Base-by-base conservation (phyloP, 352 stramenopile genomes). In the Chrysophaeum taylorii region DNA sequence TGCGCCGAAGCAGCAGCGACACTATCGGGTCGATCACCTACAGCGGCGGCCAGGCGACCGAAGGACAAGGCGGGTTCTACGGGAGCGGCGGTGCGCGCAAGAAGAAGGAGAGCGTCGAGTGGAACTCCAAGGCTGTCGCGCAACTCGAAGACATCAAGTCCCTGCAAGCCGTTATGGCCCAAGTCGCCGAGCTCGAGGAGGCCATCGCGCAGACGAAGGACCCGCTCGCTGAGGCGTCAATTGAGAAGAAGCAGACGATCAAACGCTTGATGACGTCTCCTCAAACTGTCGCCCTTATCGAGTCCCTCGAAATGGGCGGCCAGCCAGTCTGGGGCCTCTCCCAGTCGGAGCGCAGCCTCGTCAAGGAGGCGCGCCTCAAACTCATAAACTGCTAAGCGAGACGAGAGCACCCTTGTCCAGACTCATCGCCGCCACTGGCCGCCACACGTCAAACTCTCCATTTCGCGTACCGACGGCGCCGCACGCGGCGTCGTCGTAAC, bases 11-110 rank as follows among this genome's bases (percentile, higher is more conserved):
- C n/a, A n/a, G n/a, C n/a, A n/a, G n/a, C n/a, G n/a, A n/a, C n/a
- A n/a, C n/a, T n/a, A n/a, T n/a, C n/a, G n/a, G n/a, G 35, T 78
- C 88, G 54, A 91, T 85, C 63, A 92, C 86, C 61, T 94, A 94
- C 77, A 91, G 84, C 25, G 88, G 87, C 64, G 88, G 88, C 43
- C 88, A 94, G 75, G 83, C 88, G 21, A 88, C 77, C 50, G 86
- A 92, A 73, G 88, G 88, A 43, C 88, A 94, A 72, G 88, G 88
- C 48, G 89, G 89, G 61, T 95, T 91, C 77, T 95, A 95, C 76
- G 89, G 87, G 39, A 81, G 73, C 0, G 79, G 79, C 27, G 79
- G 79, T 27, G 79, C 77, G 35, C 73, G 77, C 15, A 9, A 9
- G 21, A 27, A 18, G 16, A 43, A 67, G 41, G 5, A 29, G 21